phyloP scores from a whole-genome alignment of 805 yeast genomes.

The Saturnispora zaruensis region DNA sequence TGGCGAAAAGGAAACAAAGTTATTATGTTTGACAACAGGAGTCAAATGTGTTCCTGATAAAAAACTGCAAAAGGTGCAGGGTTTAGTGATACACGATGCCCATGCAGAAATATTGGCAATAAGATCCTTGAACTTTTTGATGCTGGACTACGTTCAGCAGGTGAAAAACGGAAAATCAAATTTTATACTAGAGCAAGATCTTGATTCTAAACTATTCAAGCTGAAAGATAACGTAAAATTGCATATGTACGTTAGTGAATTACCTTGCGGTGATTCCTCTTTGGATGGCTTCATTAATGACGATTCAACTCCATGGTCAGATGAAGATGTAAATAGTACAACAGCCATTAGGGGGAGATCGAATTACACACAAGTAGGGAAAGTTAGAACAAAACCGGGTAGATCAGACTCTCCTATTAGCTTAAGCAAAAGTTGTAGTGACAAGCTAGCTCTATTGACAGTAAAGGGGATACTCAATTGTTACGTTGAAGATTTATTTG shows the following conservation, averaged over 20 bases:
- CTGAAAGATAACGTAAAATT: conserved; percentile 35
- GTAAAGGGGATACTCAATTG: conserved; percentile 44
- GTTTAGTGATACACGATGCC: conserved; percentile 69
- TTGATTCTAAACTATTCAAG: conserved; percentile 17
- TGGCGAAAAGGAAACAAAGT: background rate
- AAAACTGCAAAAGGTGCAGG: conserved; percentile 32
- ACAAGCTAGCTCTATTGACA: conserved; percentile 65
- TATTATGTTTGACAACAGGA: conserved; percentile 46
- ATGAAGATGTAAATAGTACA: conserved; percentile 13
- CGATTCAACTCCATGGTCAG: conserved; percentile 11
- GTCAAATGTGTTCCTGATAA: conserved; percentile 66
- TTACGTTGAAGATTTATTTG: conserved; percentile 30
- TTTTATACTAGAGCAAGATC: conserved; percentile 8
- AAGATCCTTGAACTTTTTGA: conserved; percentile 56
- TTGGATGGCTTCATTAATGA: conserved; percentile 36
- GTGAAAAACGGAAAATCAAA: conserved; percentile 12
- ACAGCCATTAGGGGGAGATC: conserved; percentile 52
- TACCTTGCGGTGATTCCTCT: conserved; percentile 90
- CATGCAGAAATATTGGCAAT: conserved; percentile 83
- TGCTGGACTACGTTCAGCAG: conserved; percentile 41
- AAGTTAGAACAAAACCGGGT: conserved; percentile 90
- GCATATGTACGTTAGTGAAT: conserved; percentile 59
- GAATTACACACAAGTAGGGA: conserved; percentile 46
- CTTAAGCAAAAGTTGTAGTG: conserved; percentile 80
- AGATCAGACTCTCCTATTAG: conserved; percentile 67